Evolutionary conservation across 2,329 filamentous ascomycete genomes (phyloP).

Genomic region (Botrytis elliptica): DNA sequence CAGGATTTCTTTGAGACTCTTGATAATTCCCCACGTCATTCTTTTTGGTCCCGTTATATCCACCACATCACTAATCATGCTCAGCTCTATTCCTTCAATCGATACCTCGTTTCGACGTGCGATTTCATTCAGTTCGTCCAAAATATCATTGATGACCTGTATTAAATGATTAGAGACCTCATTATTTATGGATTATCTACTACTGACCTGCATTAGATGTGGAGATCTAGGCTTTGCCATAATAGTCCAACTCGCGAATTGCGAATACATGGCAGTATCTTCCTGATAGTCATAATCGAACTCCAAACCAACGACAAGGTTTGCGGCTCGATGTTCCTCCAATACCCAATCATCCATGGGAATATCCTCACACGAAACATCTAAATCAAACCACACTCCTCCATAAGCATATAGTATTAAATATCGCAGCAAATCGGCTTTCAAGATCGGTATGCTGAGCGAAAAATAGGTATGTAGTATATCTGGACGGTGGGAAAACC

Average conservation of each 20-base stretch:
- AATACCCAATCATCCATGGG: constrained; percentile 60
- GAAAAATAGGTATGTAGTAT: constrained; percentile 61
- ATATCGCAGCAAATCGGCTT: constrained; percentile 65
- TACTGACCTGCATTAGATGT: background rate
- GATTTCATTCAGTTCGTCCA: background rate
- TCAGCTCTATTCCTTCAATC: background rate
- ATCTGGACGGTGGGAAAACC: constrained; percentile 53
- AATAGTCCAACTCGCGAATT: constrained; percentile 6
- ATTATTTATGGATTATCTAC: background rate
- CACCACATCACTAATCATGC: constrained; percentile 9
- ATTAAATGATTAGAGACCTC: background rate
- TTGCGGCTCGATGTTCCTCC: constrained; percentile 49
- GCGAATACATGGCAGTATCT: background rate
- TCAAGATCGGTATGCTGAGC: constrained; percentile 63
- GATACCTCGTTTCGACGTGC: background rate
- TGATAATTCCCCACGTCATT: constrained; percentile 12
- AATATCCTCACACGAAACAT: constrained; percentile 50
- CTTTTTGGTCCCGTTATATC: constrained; percentile 11
- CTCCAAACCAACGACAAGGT: constrained; percentile 1
- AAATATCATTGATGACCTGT: background rate
- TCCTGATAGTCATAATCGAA: background rate
- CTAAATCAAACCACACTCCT: constrained; percentile 58
- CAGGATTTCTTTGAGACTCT: background rate
- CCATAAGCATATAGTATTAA: constrained; percentile 61
- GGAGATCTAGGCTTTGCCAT: background rate